Base-by-base conservation (phyloP, 225 moss, liverwort and hornwort genomes). In the Neckera pumila region DNA sequence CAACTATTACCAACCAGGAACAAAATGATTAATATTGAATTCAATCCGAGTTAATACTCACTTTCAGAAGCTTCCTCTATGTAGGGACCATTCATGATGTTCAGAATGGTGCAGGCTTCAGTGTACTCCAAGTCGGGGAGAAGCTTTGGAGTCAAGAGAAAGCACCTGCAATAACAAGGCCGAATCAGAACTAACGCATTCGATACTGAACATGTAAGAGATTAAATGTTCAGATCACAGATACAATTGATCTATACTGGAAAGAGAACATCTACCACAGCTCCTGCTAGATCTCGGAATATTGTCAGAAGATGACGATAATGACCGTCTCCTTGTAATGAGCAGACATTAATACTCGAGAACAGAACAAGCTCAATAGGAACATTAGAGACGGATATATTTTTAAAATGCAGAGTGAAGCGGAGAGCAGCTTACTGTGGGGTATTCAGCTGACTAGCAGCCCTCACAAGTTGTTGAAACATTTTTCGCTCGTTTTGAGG, bases 391-490 rank as follows among this genome's bases (percentile, higher is more conserved):
- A 19, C 43, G 58, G 51, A 71, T 53, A 43, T 57, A 57, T 38
- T 58, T 71, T 54, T 40, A 43, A 58, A 58, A 70, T 28, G 91
- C 60, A 88, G 59, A 75, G 53, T 77, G 16, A 34, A 64, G 86
- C 18, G 73, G 84, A 79, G 57, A 79, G 86, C 57, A 83, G 60
- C 92, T 74, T 93, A 98, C 98, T 98, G 98, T 53, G 98, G 97
- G n/a, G 98, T 99, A 87, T 97, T 96, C 47, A 92, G 89, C 84
- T 96, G 97, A 91, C 98, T 99, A 54, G 98, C 95, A 85, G 98
- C 98, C 77, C 97, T 94, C 51, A 98, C 98, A 83, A 98, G 97
- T 90, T 98, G 98, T 86, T 97, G 96, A 87, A 98, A 98, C 98
- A 98, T 98, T 91, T 98, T 98, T 40, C 98, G 93, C 88, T 98